A percentile compares a stretch with the other conserved stretches of the same genome.
Evolutionary conservation across 208 protist species (phyloP).

Genomic region (Acanthamoeba sp.): DNA sequence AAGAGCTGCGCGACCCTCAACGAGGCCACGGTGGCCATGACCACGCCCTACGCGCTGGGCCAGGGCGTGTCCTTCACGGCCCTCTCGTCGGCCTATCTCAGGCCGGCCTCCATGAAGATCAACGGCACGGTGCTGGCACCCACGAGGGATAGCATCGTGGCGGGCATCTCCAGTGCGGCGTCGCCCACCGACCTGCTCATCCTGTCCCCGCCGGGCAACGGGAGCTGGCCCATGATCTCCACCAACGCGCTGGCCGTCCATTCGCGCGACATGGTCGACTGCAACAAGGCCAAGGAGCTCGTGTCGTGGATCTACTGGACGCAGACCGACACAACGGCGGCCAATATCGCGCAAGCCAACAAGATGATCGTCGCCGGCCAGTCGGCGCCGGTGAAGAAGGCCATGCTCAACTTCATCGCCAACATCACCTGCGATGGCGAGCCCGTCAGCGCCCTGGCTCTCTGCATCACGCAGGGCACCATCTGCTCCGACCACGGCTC

Average conservation of each 20-base stretch:
- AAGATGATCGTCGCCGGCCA: background rate
- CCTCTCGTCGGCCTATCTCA: background rate
- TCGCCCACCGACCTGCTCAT: slow-evolving; percentile 14
- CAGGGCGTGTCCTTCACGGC: background rate
- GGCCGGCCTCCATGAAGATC: background rate
- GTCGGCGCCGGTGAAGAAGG: background rate
- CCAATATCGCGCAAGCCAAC: slow-evolving; percentile 10
- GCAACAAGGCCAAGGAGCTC: slow-evolving; percentile 22
- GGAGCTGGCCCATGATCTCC: slow-evolving; percentile 39
- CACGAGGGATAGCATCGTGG: background rate
- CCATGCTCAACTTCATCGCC: slow-evolving; percentile 38
- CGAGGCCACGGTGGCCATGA: background rate
- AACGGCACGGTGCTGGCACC: background rate
- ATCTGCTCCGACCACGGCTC: slow-evolving; percentile 13
- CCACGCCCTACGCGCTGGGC: background rate
- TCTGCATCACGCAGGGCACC: background rate
- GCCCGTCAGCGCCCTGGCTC: background rate
- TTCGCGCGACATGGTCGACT: slow-evolving; percentile 9
- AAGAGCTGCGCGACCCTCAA: slow-evolving; percentile 1
- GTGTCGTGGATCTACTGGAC: slow-evolving; percentile 40
- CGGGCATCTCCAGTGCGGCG: background rate
- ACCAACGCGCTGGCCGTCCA: background rate
- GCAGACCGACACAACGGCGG: background rate
- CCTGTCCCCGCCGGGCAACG: background rate
- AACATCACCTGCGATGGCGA: slow-evolving; percentile 18